Percentiles rank a stretch among this genome's conserved stretches.
These are phyloP conservation scores for Lactifluus pinguis DNA, from an alignment of 768 basidiomycete genomes.

Conservation along the genomic window DNA sequence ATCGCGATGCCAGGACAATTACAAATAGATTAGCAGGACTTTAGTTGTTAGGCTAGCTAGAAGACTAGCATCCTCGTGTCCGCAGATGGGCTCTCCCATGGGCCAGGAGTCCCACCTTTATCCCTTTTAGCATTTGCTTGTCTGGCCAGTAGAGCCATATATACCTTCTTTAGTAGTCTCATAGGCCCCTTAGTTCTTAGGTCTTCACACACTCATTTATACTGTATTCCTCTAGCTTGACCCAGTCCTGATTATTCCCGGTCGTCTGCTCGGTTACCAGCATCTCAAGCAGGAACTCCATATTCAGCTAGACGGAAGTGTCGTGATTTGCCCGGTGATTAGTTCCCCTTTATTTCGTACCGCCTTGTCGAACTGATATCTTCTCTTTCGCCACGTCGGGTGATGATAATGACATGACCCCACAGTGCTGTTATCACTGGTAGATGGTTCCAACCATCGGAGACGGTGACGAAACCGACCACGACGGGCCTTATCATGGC, in stretches of 20 bases:
- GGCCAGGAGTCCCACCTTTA: too few relatives aligned
- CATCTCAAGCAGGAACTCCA: conserved; percentile 15
- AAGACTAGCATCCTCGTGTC: too few relatives aligned
- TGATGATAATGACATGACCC: conserved; percentile 45
- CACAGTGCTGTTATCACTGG: conserved; percentile 45
- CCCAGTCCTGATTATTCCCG: conserved; percentile 13
- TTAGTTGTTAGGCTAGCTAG: too few relatives aligned
- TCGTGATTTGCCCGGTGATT: conserved; percentile 8
- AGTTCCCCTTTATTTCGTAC: neutral
- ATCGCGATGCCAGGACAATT: too few relatives aligned
- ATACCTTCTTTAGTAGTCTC: too few relatives aligned
- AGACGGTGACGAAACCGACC: conserved; percentile 32
- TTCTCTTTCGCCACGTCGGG: neutral
- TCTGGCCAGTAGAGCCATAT: too few relatives aligned
- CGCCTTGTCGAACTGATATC: neutral
- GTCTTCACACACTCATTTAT: too few relatives aligned
- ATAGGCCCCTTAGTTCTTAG: too few relatives aligned
- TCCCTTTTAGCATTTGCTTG: too few relatives aligned
- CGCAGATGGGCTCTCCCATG: too few relatives aligned
- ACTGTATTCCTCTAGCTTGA: too few relatives aligned
- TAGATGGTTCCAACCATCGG: conserved; percentile 44
- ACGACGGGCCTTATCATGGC: conserved; percentile 51
- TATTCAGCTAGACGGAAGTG: conserved; percentile 5
- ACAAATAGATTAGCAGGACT: too few relatives aligned
- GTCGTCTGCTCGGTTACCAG: conserved; percentile 10